Evolutionary conservation across 257 asterid genomes (phyloP).

Genomic region (Leonotis leonurus): DNA sequence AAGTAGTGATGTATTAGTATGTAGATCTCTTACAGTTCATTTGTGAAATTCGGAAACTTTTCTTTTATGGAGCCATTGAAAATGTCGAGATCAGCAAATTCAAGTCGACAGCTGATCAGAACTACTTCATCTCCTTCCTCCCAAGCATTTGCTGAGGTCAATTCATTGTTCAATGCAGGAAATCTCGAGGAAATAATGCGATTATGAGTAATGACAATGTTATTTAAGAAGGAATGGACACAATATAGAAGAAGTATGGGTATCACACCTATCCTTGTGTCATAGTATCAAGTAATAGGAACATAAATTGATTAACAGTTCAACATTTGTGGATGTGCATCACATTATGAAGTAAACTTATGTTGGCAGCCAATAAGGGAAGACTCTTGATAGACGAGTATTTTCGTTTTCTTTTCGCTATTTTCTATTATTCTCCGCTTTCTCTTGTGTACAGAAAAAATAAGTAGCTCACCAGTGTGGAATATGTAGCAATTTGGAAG

Average conservation of each 20-base stretch:
- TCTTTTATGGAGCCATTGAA: slow-evolving; percentile 47
- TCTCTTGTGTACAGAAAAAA: not conserved
- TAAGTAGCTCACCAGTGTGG: slow-evolving; percentile 68
- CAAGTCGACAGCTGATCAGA: slow-evolving; percentile 76
- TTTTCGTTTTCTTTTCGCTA: too few relatives aligned
- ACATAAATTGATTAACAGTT: not conserved
- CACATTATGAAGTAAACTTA: not conserved
- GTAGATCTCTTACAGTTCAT: slow-evolving; percentile 62
- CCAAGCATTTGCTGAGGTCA: slow-evolving; percentile 82
- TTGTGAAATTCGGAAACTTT: slow-evolving; percentile 56
- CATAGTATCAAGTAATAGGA: not conserved
- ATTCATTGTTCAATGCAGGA: not conserved
- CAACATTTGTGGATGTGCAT: not conserved
- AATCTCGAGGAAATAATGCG: not conserved
- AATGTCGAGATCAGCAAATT: slow-evolving; percentile 68
- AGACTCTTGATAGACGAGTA: too few relatives aligned
- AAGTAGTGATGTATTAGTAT: not conserved
- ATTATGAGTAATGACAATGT: not conserved
- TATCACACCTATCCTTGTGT: too few relatives aligned
- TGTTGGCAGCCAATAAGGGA: not conserved
- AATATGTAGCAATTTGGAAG: slow-evolving; percentile 95
- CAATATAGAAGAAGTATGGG: not conserved
- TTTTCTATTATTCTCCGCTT: too few relatives aligned
- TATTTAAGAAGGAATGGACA: not conserved
- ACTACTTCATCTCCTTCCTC: slow-evolving; percentile 96